Base-by-base conservation (phyloP, 495 filamentous ascomycete genomes). In the Coniosporium apollinis region DNA sequence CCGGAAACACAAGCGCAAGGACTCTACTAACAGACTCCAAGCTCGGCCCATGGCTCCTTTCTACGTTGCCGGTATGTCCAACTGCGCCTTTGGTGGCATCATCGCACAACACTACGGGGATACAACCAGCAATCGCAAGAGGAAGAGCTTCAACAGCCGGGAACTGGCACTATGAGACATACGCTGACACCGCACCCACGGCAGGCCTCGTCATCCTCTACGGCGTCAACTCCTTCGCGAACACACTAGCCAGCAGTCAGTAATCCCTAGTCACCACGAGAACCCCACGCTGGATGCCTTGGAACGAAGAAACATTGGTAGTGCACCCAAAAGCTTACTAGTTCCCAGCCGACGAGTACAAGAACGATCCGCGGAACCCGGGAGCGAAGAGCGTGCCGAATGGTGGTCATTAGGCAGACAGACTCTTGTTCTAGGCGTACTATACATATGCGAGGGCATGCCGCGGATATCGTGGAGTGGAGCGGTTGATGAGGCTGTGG, bases 41-140 rank as follows among this genome's bases (percentile, higher is more conserved):
- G 87, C 80, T 64, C 62, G 67, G 65, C 85, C 86, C 44, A 70
- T 91, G 73, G 74, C 69, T 52, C 87, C 87, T 36, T 96, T 94
- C 74, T 91, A 78, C 69, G 64, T 70, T 64, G 86, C 87, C 55
- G 85, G 87, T 96, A 87, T n/a, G n/a, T n/a, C n/a, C n/a, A n/a
- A n/a, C n/a, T n/a, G n/a, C 55, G 84, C 45, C 18, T 47, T 36
- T 38, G 24, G 20, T 47, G 17, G 16, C 26, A 9, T 17, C 30
- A 8, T 32, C 30, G n/a, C 1, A n/a, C n/a, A n/a, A n/a, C n/a
- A n/a, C n/a, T n/a, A n/a, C n/a, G n/a, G n/a, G n/a, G n/a, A n/a
- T n/a, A n/a, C n/a, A n/a, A n/a, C n/a, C n/a, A n/a, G n/a, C n/a
- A n/a, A n/a, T n/a, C n/a, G n/a, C n/a, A n/a, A n/a, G n/a, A n/a